A percentile compares a stretch with the other conserved stretches of the same genome.
phyloP scores from a whole-genome alignment of 2,329 filamentous ascomycete genomes.

The Fusarium sp. region DNA sequence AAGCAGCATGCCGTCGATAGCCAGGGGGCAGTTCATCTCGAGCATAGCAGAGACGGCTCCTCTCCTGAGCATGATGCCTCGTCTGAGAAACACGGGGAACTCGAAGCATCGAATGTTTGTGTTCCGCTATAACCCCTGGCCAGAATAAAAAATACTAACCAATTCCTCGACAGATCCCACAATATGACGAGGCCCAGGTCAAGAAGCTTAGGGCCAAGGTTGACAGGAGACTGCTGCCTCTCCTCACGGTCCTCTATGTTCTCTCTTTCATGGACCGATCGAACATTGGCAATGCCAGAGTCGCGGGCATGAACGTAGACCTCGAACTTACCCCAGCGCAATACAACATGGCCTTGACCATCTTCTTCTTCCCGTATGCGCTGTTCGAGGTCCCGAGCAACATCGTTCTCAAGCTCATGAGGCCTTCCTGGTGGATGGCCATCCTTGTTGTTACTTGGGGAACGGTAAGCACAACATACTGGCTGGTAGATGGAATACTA shows the following conservation, averaged over 20 bases:
- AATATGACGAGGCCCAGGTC: not conserved
- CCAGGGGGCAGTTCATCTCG: not conserved
- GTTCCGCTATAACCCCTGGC: not conserved
- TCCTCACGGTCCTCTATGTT: constrained; percentile 36
- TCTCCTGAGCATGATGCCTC: not conserved
- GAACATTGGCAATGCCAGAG: constrained; percentile 44
- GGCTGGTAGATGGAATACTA: not conserved
- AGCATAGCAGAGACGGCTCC: not conserved
- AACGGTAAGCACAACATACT: not conserved
- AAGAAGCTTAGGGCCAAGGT: not conserved
- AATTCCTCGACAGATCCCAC: not conserved
- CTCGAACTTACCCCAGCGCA: constrained; percentile 52
- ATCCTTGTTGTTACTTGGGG: constrained; percentile 8
- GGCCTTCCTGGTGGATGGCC: constrained; percentile 3
- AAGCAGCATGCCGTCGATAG: not conserved
- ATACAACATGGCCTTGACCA: constrained; percentile 66
- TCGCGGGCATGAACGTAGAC: constrained; percentile 42
- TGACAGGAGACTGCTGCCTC: not conserved
- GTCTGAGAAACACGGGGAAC: not conserved
- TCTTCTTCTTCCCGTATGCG: constrained; percentile 38
- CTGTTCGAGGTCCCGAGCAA: constrained; percentile 28
- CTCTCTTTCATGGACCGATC: constrained; percentile 44
- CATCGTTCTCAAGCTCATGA: constrained; percentile 16
- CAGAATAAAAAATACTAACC: not conserved
- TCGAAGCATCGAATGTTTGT: not conserved